Percentiles rank a stretch among this genome's conserved stretches.
phyloP scores from a whole-genome alignment of 2,329 filamentous ascomycete species.

The Zymoseptoria pseudotritici region DNA sequence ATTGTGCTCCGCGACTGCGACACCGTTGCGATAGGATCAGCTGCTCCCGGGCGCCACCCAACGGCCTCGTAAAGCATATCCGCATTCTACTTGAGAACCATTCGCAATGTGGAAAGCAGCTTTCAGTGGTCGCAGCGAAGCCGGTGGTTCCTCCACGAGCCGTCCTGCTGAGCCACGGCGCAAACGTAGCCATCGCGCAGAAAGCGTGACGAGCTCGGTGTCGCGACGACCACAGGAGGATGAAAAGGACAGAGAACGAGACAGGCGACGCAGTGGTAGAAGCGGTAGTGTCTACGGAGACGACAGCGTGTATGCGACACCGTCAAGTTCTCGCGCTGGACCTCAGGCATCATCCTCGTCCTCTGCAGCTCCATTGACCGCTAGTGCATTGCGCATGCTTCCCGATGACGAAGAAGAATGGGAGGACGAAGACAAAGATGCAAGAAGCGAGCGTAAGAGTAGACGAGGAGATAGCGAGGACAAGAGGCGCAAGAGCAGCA shows the following conservation, averaged over 20 bases:
- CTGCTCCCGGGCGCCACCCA: background rate
- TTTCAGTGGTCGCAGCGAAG: conserved; percentile 29
- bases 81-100: background rate
- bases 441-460: conserved; percentile 23
- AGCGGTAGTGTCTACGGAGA: conserved; percentile 19
- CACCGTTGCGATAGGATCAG: background rate
- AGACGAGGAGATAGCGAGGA: conserved; percentile 23
- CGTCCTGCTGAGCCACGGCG: conserved; percentile 11
- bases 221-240: conserved; percentile 15
- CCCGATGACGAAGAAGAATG: conserved; percentile 25
- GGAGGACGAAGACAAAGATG: conserved; percentile 27
- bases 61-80: background rate
- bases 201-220: conserved; percentile 16
- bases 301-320: conserved; percentile 2
- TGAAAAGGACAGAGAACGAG: conserved; percentile 17
- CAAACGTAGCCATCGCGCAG: conserved; percentile 21
- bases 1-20: background rate
- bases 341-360: conserved; percentile 9
- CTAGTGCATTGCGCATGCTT: conserved; percentile 28
- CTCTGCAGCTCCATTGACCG: conserved; percentile 24
- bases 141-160: conserved; percentile 12
- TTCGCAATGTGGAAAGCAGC: conserved; percentile 29
- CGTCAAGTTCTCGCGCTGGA: background rate
- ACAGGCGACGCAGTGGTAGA: conserved; percentile 20
- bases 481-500: conserved; percentile 22